Conservation (phyloP, 2,329 filamentous ascomycete species). For the Aschersonia sp. region DNA sequence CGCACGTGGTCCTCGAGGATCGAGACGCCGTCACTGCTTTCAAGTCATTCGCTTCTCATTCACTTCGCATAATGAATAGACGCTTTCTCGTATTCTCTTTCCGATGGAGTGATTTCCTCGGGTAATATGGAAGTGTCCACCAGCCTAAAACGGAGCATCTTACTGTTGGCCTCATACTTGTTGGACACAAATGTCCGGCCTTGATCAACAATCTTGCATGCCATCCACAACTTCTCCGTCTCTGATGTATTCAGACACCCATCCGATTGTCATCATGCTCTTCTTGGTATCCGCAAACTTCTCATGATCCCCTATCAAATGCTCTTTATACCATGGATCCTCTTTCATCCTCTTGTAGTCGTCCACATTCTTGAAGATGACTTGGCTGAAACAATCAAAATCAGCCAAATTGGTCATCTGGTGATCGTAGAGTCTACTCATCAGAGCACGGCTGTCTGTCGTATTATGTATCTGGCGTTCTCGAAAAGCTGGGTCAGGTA, state of each 20-base stretch:
- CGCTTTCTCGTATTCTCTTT: no score
- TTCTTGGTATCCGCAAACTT: slow-evolving; percentile 4
- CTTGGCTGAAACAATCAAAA: slow-evolving; percentile 5
- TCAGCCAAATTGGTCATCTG: slow-evolving; percentile 5
- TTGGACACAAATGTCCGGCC: no score
- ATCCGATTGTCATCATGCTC: background rate
- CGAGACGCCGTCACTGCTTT: no score
- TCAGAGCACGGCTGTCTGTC: slow-evolving; percentile 2
- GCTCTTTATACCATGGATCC: slow-evolving; percentile 4
- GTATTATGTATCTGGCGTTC: slow-evolving; percentile 3
- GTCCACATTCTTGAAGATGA: slow-evolving; percentile 3
- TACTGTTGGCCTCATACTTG: no score
- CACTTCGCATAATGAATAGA: no score
- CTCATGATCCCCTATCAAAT: slow-evolving; percentile 3
- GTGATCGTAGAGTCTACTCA: slow-evolving; percentile 3
- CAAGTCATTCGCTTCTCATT: no score
- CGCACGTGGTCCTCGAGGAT: no score
- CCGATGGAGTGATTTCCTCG: no score
- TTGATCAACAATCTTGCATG: no score
- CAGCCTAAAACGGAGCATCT: no score
- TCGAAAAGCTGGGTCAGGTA: background rate
- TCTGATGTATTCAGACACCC: background rate
- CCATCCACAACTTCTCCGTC: background rate
- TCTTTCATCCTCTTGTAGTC: slow-evolving; percentile 4
- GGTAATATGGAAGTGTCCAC: no score